Base-by-base conservation (phyloP, 2,329 filamentous ascomycete species). In the Aspergillus udagawae region DNA sequence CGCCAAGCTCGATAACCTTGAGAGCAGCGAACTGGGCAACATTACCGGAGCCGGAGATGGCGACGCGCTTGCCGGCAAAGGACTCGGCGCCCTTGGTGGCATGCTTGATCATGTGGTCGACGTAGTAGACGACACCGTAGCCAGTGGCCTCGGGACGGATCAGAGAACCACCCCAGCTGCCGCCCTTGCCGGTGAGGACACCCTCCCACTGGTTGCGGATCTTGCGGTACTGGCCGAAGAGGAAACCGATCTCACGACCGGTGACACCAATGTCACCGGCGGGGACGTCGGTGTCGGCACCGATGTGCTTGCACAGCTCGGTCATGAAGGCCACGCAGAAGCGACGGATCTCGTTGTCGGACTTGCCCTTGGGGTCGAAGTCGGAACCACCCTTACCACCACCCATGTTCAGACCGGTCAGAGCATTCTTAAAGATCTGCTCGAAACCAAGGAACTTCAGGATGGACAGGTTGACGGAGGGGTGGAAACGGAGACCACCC, bases 371-470 rank as follows among this genome's bases (percentile, higher is more conserved):
- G 77, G 94, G 94, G 80, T 97, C 92, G 77, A 99, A 97, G 83
- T 97, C 94, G 75, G 93, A 88, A 71, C 94, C 94, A 80, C 94
- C 94, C 83, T 97, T 97, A 73, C 90, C 94, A 80, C 94, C 94
- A 65, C 94, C 94, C 87, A 99, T 97, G 81, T 86, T 91, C 72
- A 95, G 80, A 73, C 94, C 94, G 61, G 94, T 97, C 67, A 97
- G 82, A 66, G 94, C 94, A 90, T 97, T 97, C 86, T 97, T 97
- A 85, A 97, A 97, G 80, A 93, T 95, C 82, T 97, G 94, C 86
- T 99, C 94, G 72, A 97, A 97, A 65, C 93, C 94, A 73, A 99
- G 85, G 82, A 97, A 97, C 83, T 99, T 99, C 70, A 99, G 86
- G 71, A 85, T 82, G 56, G 80, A 84, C 54, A 88, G 80, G 75